A percentile compares a stretch with the other conserved stretches of the same genome.
Conservation (phyloP, 2,329 filamentous ascomycete genomes). For the Rhinocladiella similis region DNA sequence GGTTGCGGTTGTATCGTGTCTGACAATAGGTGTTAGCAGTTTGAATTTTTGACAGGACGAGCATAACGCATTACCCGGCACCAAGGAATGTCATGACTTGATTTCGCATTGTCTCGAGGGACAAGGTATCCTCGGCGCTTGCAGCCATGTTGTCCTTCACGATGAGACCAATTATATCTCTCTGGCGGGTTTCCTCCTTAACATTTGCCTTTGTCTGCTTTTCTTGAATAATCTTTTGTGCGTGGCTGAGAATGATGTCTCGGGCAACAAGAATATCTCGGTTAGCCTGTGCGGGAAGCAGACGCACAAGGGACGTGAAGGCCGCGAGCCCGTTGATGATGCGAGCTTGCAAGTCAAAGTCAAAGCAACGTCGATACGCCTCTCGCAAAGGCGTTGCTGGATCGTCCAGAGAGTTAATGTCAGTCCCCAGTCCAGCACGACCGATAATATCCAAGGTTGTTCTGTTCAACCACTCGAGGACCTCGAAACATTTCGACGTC, state of each 20-base stretch:
- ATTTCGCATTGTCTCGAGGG: slow-evolving; percentile 37
- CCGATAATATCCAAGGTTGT: slow-evolving; percentile 48
- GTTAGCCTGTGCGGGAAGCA: slow-evolving; percentile 43
- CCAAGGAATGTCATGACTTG: slow-evolving; percentile 45
- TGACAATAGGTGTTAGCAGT: background rate
- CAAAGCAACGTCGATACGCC: slow-evolving; percentile 37
- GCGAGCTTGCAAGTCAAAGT: slow-evolving; percentile 39
- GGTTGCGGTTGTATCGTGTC: slow-evolving; percentile 43
- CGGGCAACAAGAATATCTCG: slow-evolving; percentile 40
- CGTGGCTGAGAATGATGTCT: slow-evolving; percentile 39
- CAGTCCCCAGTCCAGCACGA: slow-evolving; percentile 43
- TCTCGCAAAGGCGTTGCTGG: slow-evolving; percentile 40
- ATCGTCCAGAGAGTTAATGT: slow-evolving; percentile 42
- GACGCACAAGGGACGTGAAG: slow-evolving; percentile 44
- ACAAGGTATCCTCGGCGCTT: slow-evolving; percentile 36
- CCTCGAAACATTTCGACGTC: slow-evolving; percentile 37
- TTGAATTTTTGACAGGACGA: background rate
- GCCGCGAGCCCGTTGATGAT: slow-evolving; percentile 45
- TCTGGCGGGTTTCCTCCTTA: slow-evolving; percentile 32
- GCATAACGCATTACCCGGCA: slow-evolving; percentile 33
- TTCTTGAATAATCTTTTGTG: slow-evolving; percentile 40
- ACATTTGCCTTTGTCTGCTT: slow-evolving; percentile 37
- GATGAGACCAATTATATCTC: slow-evolving; percentile 44
- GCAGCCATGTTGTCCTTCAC: slow-evolving; percentile 36
- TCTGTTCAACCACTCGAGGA: slow-evolving; percentile 46